phyloP scores from a whole-genome alignment of 371 early-diverging fungal species.

The Mortierella sp. region DNA sequence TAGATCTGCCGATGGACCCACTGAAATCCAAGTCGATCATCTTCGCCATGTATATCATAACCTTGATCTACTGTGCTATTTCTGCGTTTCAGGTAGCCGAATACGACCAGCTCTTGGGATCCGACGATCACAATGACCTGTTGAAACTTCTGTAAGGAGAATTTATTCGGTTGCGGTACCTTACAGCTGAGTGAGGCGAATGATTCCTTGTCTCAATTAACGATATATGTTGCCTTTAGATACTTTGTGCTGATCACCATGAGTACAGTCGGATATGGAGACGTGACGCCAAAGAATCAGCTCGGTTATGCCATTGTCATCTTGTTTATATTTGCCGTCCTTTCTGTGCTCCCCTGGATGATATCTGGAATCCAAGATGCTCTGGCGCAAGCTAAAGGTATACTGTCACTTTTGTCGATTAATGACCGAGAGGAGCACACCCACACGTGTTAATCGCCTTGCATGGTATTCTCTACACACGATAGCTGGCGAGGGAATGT shows the following conservation, averaged over 20 bases:
- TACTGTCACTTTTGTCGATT: background rate
- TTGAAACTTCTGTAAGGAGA: slow-evolving; percentile 59
- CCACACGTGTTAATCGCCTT: background rate
- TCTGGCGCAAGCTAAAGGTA: slow-evolving; percentile 66
- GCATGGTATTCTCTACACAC: background rate
- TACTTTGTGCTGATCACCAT: slow-evolving; percentile 75
- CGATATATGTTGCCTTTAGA: too few species aligned
- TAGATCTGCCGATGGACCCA: slow-evolving; percentile 65
- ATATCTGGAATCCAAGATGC: slow-evolving; percentile 70
- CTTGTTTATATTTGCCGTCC: slow-evolving; percentile 72
- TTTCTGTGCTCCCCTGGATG: slow-evolving; percentile 73
- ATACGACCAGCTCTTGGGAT: slow-evolving; percentile 69
- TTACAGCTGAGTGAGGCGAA: too few species aligned
- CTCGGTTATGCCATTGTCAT: slow-evolving; percentile 76
- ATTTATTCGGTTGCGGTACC: too few species aligned
- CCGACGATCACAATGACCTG: slow-evolving; percentile 60
- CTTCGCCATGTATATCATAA: slow-evolving; percentile 68
- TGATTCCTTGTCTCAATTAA: too few species aligned
- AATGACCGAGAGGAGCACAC: background rate
- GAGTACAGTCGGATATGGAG: slow-evolving; percentile 87
- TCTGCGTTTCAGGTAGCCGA: slow-evolving; percentile 80
- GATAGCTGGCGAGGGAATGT: slow-evolving; percentile 53
- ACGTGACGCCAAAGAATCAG: slow-evolving; percentile 74
- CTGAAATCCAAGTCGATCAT: slow-evolving; percentile 71
- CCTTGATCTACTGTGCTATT: slow-evolving; percentile 74